Conservation (phyloP, 176 grass and related monocot genomes). For the Cocos nucifera region DNA sequence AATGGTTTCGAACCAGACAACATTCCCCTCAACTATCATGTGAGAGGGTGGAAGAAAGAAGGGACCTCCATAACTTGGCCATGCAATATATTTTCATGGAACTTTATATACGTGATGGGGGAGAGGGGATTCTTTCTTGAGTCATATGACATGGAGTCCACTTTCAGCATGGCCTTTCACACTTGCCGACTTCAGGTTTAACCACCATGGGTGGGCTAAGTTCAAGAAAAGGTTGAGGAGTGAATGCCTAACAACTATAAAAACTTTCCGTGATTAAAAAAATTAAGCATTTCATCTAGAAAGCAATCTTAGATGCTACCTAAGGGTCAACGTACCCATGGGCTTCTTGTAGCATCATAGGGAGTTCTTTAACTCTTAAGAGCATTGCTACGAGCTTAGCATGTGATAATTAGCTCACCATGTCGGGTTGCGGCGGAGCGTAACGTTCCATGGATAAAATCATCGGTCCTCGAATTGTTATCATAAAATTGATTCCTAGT, state of each 20-base stretch:
- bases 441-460: neutral
- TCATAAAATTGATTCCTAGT: neutral
- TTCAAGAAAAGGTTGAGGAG: neutral
- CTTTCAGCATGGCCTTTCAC: slow-evolving; percentile 1
- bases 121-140: neutral
- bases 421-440: neutral
- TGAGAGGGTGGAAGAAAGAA: neutral
- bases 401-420: neutral
- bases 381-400: too few relatives aligned
- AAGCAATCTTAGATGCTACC: neutral
- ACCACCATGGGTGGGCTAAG: neutral
- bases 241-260: neutral
- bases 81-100: slow-evolving; percentile 4
- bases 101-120: neutral
- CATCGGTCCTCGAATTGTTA: too few relatives aligned
- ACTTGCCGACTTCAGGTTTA: too few relatives aligned
- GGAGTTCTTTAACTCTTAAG: neutral
- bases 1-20: slow-evolving; percentile 84
- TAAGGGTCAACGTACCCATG: neutral
- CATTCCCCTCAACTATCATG: slow-evolving; percentile 85
- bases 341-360: slow-evolving; percentile 7
- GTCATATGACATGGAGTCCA: too few relatives aligned
- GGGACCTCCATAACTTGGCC: neutral
- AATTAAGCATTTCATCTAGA: neutral
- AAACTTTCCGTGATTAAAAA: too few relatives aligned